Percentiles rank a stretch among this genome's conserved stretches.
Conservation (phyloP, 2,329 filamentous ascomycete species). For the Trichophyton mentagrophytes region DNA sequence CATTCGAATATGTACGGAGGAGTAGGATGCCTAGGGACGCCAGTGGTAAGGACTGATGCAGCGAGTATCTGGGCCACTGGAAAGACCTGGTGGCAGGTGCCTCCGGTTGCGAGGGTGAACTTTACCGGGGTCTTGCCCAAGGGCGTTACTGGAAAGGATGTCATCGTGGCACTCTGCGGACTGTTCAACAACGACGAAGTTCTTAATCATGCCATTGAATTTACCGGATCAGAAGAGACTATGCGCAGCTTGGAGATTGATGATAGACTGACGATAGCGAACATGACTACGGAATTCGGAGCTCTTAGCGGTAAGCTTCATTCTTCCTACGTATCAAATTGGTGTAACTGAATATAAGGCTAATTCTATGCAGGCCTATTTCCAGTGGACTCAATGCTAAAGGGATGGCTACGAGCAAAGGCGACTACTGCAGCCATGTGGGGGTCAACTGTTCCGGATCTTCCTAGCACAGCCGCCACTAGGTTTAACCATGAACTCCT, state of each 20-base stretch:
- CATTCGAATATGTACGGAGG: slow-evolving; percentile 80
- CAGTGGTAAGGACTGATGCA: slow-evolving; percentile 77
- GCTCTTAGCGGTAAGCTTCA: slow-evolving; percentile 33
- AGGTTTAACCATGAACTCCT: slow-evolving; percentile 62
- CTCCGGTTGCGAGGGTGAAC: slow-evolving; percentile 67
- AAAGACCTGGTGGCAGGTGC: slow-evolving; percentile 78
- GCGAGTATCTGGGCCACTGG: slow-evolving; percentile 75
- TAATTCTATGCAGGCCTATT: slow-evolving; percentile 50
- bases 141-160: slow-evolving; percentile 85
- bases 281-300: slow-evolving; percentile 77
- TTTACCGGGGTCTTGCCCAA: slow-evolving; percentile 61
- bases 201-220: slow-evolving; percentile 82
- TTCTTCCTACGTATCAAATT: neutral
- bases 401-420: slow-evolving; percentile 62
- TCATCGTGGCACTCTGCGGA: slow-evolving; percentile 78
- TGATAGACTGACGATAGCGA: slow-evolving; percentile 53
- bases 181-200: slow-evolving; percentile 81
- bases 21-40: slow-evolving; percentile 61
- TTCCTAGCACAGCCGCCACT: slow-evolving; percentile 36
- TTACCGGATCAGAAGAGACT: slow-evolving; percentile 67
- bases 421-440: slow-evolving; percentile 56
- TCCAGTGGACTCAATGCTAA: slow-evolving; percentile 61
- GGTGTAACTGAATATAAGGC: neutral
- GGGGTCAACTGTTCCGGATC: slow-evolving; percentile 25
- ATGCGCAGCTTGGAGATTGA: slow-evolving; percentile 57